Conservation (phyloP, 1,284 basidiomycete genomes). For the Rhizoctonia solani region DNA sequence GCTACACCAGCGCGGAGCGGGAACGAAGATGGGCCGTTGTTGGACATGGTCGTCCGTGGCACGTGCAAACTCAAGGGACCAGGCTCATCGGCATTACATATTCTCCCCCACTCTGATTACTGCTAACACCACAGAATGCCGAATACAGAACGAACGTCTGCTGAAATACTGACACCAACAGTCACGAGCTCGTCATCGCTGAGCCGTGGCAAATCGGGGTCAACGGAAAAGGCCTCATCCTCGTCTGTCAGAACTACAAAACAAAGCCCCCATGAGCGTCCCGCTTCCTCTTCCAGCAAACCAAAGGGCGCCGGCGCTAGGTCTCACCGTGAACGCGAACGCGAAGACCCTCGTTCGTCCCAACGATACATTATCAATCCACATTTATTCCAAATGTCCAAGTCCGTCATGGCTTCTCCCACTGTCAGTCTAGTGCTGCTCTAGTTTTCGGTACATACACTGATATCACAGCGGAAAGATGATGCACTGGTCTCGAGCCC, state of each 20-base stretch:
- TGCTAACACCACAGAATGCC: conserved; percentile 1
- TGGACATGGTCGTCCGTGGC: conserved; percentile 24
- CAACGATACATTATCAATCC: conserved; percentile 17
- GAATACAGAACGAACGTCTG: not conserved
- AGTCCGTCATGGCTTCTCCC: conserved; percentile 6
- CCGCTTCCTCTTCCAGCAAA: conserved; percentile 12
- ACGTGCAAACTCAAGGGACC: conserved; percentile 3
- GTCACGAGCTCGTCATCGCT: not conserved
- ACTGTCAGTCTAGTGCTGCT: not conserved
- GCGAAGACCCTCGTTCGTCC: not conserved
- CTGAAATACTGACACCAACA: not conserved
- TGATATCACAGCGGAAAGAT: conserved; percentile 40
- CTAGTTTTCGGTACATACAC: not conserved
- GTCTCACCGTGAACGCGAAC: too few relatives aligned
- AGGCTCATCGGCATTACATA: not conserved
- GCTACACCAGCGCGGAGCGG: conserved; percentile 16
- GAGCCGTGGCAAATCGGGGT: conserved; percentile 13
- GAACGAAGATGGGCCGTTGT: conserved; percentile 17
- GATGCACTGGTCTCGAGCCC: conserved; percentile 88
- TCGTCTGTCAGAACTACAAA: conserved; percentile 5
- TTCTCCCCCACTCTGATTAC: not conserved
- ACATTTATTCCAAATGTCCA: conserved; percentile 24
- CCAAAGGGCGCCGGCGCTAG: conserved; percentile 3
- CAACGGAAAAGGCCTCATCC: conserved; percentile 9
- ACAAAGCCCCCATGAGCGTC: not conserved